Percentiles rank a stretch among this genome's conserved stretches.
Evolutionary conservation across 202 grass and related monocot species (phyloP).

Genomic region (Elaeis oleifera): DNA sequence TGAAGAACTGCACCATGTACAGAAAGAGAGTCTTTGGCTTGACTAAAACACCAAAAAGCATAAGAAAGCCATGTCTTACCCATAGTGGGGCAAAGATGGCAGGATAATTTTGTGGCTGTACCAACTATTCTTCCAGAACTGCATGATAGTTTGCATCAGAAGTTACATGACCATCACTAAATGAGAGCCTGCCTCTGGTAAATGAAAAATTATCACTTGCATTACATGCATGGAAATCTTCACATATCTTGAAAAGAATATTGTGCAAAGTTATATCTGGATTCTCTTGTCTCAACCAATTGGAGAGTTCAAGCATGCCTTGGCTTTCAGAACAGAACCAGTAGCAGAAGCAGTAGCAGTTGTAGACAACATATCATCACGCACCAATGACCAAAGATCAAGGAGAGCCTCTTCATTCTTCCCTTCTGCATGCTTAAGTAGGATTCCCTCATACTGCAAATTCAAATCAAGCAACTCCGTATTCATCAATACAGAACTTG

Average conservation of each 20-base stretch:
- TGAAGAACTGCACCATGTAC: constrained; percentile 36
- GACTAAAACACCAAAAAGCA: constrained; percentile 85
- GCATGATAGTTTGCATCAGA: constrained; percentile 32
- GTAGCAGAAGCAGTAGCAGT: constrained; percentile 32
- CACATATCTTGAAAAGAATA: constrained; percentile 44
- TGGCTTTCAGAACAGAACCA: constrained; percentile 54
- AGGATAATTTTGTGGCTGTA: constrained; percentile 53
- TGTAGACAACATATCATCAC: constrained; percentile 40
- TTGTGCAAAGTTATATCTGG: constrained; percentile 34
- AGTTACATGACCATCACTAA: constrained; percentile 23
- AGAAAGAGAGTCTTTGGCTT: constrained; percentile 53
- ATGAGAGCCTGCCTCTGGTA: constrained; percentile 23
- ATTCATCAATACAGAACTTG: constrained; percentile 37
- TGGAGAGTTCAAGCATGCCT: constrained; percentile 87
- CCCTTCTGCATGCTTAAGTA: constrained; percentile 70
- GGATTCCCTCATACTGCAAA: constrained; percentile 69
- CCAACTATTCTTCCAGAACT: constrained; percentile 78
- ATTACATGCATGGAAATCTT: constrained; percentile 44
- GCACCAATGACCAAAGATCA: constrained; percentile 74
- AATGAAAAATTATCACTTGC: constrained; percentile 23
- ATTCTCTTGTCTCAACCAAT: constrained; percentile 59
- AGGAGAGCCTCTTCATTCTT: constrained; percentile 56
- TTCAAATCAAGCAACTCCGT: constrained; percentile 65
- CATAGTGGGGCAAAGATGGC: constrained; percentile 68
- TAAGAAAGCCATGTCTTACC: constrained; percentile 90